phyloP scores from a whole-genome alignment of 2,329 filamentous ascomycete genomes.

The Epicoccum sorghinum region DNA sequence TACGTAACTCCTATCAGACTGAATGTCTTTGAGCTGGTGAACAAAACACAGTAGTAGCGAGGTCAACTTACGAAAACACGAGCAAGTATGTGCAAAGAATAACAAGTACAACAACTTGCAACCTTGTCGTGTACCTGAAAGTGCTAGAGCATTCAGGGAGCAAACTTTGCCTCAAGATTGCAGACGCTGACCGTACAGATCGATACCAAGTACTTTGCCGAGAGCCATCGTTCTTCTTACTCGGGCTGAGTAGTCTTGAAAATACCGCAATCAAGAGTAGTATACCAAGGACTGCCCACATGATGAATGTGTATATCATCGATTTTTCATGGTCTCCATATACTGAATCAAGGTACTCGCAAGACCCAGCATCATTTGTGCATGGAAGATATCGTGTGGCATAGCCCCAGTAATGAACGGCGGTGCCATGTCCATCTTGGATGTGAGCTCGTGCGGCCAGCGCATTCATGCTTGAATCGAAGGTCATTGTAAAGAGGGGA shows the following conservation, averaged over 20 bases:
- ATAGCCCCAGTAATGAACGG: slow-evolving; percentile 60
- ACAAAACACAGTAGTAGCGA: not conserved
- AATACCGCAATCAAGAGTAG: slow-evolving; percentile 51
- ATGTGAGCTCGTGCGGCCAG: slow-evolving; percentile 14
- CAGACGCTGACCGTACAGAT: slow-evolving; percentile 40
- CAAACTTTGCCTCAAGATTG: slow-evolving; percentile 56
- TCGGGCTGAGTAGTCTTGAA: slow-evolving; percentile 26
- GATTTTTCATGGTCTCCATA: slow-evolving; percentile 59
- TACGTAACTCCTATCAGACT: slow-evolving; percentile 68
- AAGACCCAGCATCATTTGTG: slow-evolving; percentile 61
- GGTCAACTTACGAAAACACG: slow-evolving; percentile 61
- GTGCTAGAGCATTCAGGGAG: slow-evolving; percentile 63
- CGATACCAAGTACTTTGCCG: slow-evolving; percentile 28
- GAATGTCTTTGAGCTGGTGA: slow-evolving; percentile 2
- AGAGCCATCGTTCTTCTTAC: slow-evolving; percentile 12
- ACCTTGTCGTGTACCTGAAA: slow-evolving; percentile 70
- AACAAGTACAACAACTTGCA: slow-evolving; percentile 67
- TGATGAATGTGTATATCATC: slow-evolving; percentile 61
- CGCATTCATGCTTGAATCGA: slow-evolving; percentile 1
- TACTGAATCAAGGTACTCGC: slow-evolving; percentile 61
- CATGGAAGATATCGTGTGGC: slow-evolving; percentile 59
- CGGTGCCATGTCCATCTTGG: not conserved
- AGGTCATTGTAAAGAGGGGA: slow-evolving; percentile 12
- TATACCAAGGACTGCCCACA: slow-evolving; percentile 58
- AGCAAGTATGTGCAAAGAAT: slow-evolving; percentile 65